Base-by-base conservation (phyloP, 805 yeast genomes). In the Ogataea salicorniae region DNA sequence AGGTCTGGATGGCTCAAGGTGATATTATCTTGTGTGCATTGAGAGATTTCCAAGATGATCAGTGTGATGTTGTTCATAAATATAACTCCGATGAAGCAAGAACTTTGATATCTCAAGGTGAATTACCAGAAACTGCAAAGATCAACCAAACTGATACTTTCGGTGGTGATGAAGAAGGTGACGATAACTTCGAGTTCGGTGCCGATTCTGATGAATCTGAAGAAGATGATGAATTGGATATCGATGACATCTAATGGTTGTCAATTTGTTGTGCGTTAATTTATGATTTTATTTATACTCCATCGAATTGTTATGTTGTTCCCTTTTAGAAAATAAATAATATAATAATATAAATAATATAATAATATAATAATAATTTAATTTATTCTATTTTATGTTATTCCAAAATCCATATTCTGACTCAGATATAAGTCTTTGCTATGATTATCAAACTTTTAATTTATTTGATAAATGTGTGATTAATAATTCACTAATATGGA, bases 1-100 rank as follows among this genome's bases (percentile, higher is more conserved):
- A 92, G 81, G 99, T 94, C 52, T 94, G 99, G 99, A 91, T 94
- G 89, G 87, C 87, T 42, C 98, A 90, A 70, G 99, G 99, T 75
- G 99, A 94, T 68, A 94, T 94, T 61, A 89, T 94, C 59, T 76
- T 94, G 65, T 94, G 92, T 42, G 91, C 97, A 7, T 80, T 94
- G 61, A 90, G 99, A 79, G 99, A 94, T 64, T 94, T 94, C 82
- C 97, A 94, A 73, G 97, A 92, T 64, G 96, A 88, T 53, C 95
- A 87, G 70, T 94, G 97, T 76, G 99, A 94, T 69, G 97, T 94
- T 58, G 92, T 94, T 49, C 95, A 92, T 71, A 94, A 94, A 73
- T 94, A 85, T 73, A 89, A 87, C 70, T 84, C 97, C 44, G 99
- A 94, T 64, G 99, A 94, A 73, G 99, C 99, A 52, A 87, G 99